These are phyloP conservation scores for Eleusine indica DNA, from an alignment of 176 grass and related monocot species.

Conservation along the genomic window DNA sequence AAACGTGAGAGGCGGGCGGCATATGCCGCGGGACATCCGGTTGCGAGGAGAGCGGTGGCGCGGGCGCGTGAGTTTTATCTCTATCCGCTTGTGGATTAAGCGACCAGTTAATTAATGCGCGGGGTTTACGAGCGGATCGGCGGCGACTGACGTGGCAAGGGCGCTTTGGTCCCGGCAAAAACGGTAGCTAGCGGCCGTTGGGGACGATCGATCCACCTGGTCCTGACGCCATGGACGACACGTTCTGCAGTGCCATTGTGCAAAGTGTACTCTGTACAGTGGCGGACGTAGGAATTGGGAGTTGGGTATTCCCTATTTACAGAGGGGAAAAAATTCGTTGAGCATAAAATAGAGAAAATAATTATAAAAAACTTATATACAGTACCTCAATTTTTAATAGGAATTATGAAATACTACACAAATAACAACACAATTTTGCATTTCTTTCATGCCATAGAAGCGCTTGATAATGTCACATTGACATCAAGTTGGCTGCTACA, in stretches of 20 bases:
- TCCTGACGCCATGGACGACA: not conserved
- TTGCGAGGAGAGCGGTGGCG: not conserved
- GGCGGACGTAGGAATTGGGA: too few species aligned
- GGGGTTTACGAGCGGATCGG: not conserved
- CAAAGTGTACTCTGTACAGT: not conserved
- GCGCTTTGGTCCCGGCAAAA: not conserved
- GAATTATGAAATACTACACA: too few species aligned
- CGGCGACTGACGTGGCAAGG: not conserved
- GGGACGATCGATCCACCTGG: not conserved
- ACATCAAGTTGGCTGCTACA: too few species aligned
- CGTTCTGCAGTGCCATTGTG: not conserved
- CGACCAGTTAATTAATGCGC: not conserved
- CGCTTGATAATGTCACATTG: too few species aligned
- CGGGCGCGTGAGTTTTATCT: not conserved
- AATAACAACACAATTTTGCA: too few species aligned
- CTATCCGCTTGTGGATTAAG: conserved; percentile 23
- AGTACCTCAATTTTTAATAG: too few species aligned
- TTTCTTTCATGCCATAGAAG: too few species aligned
- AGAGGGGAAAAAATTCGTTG: too few species aligned
- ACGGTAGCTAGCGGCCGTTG: not conserved
- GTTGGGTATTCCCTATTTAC: too few species aligned
- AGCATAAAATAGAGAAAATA: too few species aligned
- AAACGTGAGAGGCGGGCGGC: not conserved
- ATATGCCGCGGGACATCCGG: not conserved
- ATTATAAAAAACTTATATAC: too few species aligned